Percentiles rank a stretch among this genome's conserved stretches.
Conservation (phyloP, 176 grass and related monocot species). For the Triticum dicoccoides region DNA sequence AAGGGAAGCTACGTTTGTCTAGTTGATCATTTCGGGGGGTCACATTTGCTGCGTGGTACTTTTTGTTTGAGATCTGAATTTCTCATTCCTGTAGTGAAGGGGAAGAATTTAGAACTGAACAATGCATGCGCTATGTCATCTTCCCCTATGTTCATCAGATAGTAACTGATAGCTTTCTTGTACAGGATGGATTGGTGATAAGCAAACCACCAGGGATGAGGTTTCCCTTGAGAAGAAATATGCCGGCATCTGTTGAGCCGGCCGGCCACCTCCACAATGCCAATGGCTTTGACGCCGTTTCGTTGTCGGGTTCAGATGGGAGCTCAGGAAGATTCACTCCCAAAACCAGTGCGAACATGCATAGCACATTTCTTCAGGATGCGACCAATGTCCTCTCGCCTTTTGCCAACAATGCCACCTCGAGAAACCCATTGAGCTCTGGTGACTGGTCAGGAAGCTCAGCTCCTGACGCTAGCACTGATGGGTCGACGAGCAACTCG, state of each 20-base stretch:
- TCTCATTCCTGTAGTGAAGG: constrained; percentile 5
- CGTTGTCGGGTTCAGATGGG: constrained; percentile 62
- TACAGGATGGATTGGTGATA: constrained; percentile 63
- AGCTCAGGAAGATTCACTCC: constrained; percentile 72
- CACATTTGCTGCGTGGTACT: neutral
- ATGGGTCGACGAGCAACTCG: constrained; percentile 83
- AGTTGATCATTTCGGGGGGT: constrained; percentile 15
- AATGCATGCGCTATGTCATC: neutral
- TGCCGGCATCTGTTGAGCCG: constrained; percentile 28
- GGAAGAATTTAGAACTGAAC: constrained; percentile 19
- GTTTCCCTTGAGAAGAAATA: constrained; percentile 59
- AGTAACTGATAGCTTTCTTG: constrained; percentile 14
- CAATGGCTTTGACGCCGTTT: constrained; percentile 68
- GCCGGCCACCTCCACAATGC: constrained; percentile 54
- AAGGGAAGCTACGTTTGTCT: constrained; percentile 23
- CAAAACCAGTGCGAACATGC: constrained; percentile 47
- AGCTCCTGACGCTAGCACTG: constrained; percentile 70
- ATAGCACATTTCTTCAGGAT: constrained; percentile 44
- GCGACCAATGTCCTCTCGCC: constrained; percentile 44
- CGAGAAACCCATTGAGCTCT: constrained; percentile 58
- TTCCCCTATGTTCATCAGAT: constrained; percentile 11
- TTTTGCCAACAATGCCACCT: constrained; percentile 46
- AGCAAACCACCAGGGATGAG: constrained; percentile 63
- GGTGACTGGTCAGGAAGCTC: constrained; percentile 87
- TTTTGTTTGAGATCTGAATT: constrained; percentile 40